A percentile compares a stretch with the other conserved stretches of the same genome.
Conservation (phyloP, 176 grass and related monocot species). For the Dendrocalamus sinicus region DNA sequence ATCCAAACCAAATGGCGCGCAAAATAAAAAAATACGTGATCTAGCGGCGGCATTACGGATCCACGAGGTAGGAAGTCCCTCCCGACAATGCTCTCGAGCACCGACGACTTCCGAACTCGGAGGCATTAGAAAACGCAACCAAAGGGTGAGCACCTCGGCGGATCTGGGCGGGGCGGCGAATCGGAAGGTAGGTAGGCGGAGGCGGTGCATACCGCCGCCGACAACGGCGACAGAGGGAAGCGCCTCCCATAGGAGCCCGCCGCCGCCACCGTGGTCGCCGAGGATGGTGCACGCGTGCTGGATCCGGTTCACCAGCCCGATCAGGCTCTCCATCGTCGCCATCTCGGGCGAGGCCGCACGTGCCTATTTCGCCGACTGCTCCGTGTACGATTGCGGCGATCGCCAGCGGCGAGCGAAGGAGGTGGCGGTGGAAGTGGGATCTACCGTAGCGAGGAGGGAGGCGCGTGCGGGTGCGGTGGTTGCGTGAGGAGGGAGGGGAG, state of each 20-base stretch:
- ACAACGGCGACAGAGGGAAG: too few species aligned
- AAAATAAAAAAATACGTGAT: constrained; percentile 7
- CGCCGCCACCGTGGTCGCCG: constrained; percentile 58
- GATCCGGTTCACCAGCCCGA: constrained; percentile 98
- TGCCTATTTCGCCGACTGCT: too few species aligned
- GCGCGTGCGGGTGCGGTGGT: too few species aligned
- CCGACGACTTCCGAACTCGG: constrained; percentile 98
- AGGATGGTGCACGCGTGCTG: constrained; percentile 94
- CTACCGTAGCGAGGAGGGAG: too few species aligned
- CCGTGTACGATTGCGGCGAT: too few species aligned
- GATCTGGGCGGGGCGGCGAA: constrained; percentile 47
- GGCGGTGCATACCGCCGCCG: constrained; percentile 67
- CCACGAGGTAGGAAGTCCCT: constrained; percentile 99
- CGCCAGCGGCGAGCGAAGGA: too few species aligned
- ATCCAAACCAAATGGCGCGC: constrained; percentile 37
- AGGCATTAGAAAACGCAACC: constrained; percentile 26
- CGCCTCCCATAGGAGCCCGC: too few species aligned
- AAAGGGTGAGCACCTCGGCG: constrained; percentile 4
- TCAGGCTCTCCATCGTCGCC: constrained; percentile 98
- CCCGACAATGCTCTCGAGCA: constrained; percentile 98
- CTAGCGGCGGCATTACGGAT: constrained; percentile 78
- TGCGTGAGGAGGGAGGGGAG: too few species aligned
- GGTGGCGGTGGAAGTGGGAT: too few species aligned
- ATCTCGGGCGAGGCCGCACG: constrained; percentile 44
- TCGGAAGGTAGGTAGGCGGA: neutral